Base-by-base conservation (phyloP, 306 rosid genomes). In the Prunus mira region DNA sequence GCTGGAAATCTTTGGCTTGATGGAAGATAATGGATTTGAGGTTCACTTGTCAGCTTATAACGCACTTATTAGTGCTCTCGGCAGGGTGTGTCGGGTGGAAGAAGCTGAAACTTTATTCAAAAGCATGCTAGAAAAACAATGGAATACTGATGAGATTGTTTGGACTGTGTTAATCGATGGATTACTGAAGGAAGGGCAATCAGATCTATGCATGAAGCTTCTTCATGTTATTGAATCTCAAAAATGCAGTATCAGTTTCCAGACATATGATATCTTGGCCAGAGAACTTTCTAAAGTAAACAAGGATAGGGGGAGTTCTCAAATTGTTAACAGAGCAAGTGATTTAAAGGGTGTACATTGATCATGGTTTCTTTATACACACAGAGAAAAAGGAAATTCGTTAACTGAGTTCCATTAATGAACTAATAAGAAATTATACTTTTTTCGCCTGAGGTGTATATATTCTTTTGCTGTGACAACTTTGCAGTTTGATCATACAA, bases 151-250 rank as follows among this genome's bases (percentile, higher is more conserved):
- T 51, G 89, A 86, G 84, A 81, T 86, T 77, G 86, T 71, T 46
- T 86, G 84, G 89, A 82, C 86, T 20, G 76, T 86, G 45, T 75
- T 82, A 32, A 60, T 82, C 32, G 86, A 85, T 77, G 84, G 89
- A 15, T 73, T 85, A 70, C 79, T 85, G 61, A 85, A 76, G 78
- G 73, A 85, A 65, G 76, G 78, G 76, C 74, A 69, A n/a, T 22
- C 34, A 46, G 79, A 79, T 73, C 30, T 75, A 52, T 76, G 85
- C 73, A 78, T 78, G 83, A 82, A 69, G 73, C 81, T 84, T 66
- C 88, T 84, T 67, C 77, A 78, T 73, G 62, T 75, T 50, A 80
- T 86, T 79, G 76, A 82, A 74, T 73, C 84, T 64, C 78, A 76
- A 69, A 77, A 81, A 47, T 78, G 76, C 73, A 32, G 20, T 58